Evolutionary conservation across 2,329 filamentous ascomycete genomes (phyloP).

Genomic region (Alternaria gansuensis): DNA sequence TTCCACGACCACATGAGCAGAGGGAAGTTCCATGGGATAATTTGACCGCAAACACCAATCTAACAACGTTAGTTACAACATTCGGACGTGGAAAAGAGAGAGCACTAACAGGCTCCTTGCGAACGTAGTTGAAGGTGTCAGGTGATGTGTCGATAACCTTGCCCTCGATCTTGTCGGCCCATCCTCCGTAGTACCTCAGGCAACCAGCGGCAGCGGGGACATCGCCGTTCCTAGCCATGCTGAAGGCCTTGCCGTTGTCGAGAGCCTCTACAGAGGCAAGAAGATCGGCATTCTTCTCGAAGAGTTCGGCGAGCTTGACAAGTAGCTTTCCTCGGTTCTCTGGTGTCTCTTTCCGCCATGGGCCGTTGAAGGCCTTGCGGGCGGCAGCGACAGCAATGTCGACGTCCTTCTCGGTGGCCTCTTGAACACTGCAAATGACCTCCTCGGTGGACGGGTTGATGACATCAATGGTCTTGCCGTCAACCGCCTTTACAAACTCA

Average conservation of each 20-base stretch:
- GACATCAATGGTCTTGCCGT: slow-evolving; percentile 91
- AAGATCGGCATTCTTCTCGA: slow-evolving; percentile 78
- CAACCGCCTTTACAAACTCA: slow-evolving; percentile 82
- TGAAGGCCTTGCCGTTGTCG: slow-evolving; percentile 86
- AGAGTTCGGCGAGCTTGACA: slow-evolving; percentile 78
- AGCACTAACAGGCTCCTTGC: slow-evolving; percentile 72
- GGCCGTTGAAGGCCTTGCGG: slow-evolving; percentile 81
- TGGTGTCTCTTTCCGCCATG: slow-evolving; percentile 74
- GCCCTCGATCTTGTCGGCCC: slow-evolving; percentile 90
- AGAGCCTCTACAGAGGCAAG: slow-evolving; percentile 85
- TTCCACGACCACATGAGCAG: slow-evolving; percentile 86
- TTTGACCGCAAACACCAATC: slow-evolving; percentile 83
- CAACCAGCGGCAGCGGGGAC: slow-evolving; percentile 72
- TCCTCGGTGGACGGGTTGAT: slow-evolving; percentile 88
- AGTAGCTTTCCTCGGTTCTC: slow-evolving; percentile 74
- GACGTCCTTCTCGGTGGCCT: slow-evolving; percentile 87
- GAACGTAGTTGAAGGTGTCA: slow-evolving; percentile 85
- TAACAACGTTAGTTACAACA: slow-evolving; percentile 42
- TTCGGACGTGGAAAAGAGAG: not conserved
- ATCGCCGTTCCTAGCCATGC: slow-evolving; percentile 75
- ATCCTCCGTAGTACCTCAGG: slow-evolving; percentile 88
- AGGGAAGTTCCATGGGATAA: slow-evolving; percentile 91
- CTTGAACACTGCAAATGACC: slow-evolving; percentile 81
- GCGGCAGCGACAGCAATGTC: slow-evolving; percentile 83
- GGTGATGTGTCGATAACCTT: slow-evolving; percentile 82